Evolutionary conservation across 768 basidiomycete species (phyloP).

Genomic region (Rhizopogon salebrosus): DNA sequence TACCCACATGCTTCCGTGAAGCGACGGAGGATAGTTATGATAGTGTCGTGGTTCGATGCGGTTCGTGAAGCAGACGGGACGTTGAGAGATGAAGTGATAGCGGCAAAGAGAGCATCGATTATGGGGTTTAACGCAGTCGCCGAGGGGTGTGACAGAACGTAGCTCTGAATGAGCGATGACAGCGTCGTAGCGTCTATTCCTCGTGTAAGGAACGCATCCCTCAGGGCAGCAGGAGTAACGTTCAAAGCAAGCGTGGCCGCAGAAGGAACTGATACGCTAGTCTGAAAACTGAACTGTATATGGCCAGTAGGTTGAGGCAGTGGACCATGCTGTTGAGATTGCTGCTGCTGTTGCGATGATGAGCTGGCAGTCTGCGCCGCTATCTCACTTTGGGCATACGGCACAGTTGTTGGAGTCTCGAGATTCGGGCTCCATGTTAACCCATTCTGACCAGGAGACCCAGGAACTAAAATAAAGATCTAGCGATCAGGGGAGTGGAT

Average conservation of each 20-base stretch:
- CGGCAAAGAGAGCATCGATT: conserved; percentile 52
- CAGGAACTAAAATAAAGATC: conserved; percentile 9
- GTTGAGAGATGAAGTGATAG: conserved; percentile 25
- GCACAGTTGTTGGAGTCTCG: conserved; percentile 30
- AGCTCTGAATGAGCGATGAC: conserved; percentile 50
- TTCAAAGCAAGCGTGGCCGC: conserved; percentile 20
- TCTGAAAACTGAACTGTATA: conserved; percentile 40
- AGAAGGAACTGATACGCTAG: conserved; percentile 40
- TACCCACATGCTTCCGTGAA: conserved; percentile 49
- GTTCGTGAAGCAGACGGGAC: conserved; percentile 27
- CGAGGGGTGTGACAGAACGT: conserved; percentile 42
- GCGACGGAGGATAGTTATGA: conserved; percentile 37
- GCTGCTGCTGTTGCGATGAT: conserved; percentile 25
- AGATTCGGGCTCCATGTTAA: conserved; percentile 36
- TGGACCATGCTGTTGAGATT: conserved; percentile 19
- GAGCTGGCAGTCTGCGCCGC: conserved; percentile 19
- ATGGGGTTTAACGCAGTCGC: conserved; percentile 45
- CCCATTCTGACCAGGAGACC: conserved; percentile 14
- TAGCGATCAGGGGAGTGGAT: conserved; percentile 1
- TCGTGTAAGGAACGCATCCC: conserved; percentile 27
- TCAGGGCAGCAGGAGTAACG: conserved; percentile 23
- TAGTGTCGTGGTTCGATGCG: conserved; percentile 32
- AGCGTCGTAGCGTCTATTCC: conserved; percentile 44
- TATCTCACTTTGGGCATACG: conserved; percentile 28
- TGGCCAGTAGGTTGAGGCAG: conserved; percentile 24